phyloP scores from a whole-genome alignment of 768 basidiomycete species.

The Pleurotus platypus region DNA sequence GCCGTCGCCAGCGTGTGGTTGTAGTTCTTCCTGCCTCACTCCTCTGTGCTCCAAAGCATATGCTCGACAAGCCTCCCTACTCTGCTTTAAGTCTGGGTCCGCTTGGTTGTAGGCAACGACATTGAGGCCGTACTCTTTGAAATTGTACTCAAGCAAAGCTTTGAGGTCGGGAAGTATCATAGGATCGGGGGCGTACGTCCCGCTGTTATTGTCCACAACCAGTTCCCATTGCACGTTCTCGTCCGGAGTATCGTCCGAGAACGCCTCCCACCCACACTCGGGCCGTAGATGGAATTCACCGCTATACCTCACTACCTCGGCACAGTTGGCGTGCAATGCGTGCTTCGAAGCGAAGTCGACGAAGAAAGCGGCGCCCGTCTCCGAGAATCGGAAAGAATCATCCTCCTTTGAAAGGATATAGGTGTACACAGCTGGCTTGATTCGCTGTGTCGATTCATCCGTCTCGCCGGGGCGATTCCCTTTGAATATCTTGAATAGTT shows the following conservation, averaged over 20 bases:
- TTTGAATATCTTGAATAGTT: slow-evolving; percentile 49
- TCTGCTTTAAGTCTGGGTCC: slow-evolving; percentile 53
- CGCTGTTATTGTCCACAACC: slow-evolving; percentile 83
- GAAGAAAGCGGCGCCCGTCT: slow-evolving; percentile 84
- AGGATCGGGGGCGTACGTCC: slow-evolving; percentile 78
- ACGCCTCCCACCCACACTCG: slow-evolving; percentile 61
- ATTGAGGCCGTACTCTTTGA: slow-evolving; percentile 48
- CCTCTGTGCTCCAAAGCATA: slow-evolving; percentile 65
- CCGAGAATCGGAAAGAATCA: slow-evolving; percentile 77
- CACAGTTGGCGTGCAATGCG: slow-evolving; percentile 77
- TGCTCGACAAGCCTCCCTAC: slow-evolving; percentile 61
- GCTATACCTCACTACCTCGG: slow-evolving; percentile 60
- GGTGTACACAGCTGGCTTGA: slow-evolving; percentile 83
- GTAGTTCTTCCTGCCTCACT: slow-evolving; percentile 52
- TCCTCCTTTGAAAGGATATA: slow-evolving; percentile 78
- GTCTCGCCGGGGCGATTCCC: slow-evolving; percentile 21
- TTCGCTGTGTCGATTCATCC: slow-evolving; percentile 29
- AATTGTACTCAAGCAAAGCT: slow-evolving; percentile 68
- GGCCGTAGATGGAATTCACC: slow-evolving; percentile 82
- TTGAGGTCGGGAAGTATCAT: slow-evolving; percentile 57
- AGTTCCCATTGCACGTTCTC: slow-evolving; percentile 70
- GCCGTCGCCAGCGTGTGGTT: slow-evolving; percentile 56
- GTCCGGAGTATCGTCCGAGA: slow-evolving; percentile 53
- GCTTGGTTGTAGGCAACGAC: slow-evolving; percentile 53
- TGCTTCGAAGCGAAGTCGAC: slow-evolving; percentile 87